Evolutionary conservation across 2,329 filamentous ascomycete species (phyloP).

Genomic region (Phaeosphaeria sp.): DNA sequence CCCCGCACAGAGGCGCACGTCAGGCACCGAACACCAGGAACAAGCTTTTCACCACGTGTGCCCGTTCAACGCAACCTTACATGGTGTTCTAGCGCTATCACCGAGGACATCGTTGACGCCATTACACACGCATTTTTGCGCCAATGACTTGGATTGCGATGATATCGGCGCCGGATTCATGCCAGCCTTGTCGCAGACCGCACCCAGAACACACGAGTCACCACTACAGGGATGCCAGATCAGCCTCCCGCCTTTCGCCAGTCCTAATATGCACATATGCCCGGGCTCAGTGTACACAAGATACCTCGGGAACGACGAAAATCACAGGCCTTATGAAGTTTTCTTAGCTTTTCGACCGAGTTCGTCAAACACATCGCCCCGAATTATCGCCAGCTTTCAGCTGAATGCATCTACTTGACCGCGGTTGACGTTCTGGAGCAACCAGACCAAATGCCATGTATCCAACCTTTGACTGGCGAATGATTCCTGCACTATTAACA

Average conservation of each 20-base stretch:
- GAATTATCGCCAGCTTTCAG: not conserved
- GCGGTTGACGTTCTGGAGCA: not conserved
- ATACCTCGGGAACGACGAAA: not conserved
- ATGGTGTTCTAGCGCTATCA: slow-evolving; percentile 3
- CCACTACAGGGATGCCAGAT: not conserved
- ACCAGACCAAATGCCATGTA: not conserved
- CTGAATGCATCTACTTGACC: not conserved
- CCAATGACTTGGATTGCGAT: not conserved
- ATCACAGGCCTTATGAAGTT: not conserved
- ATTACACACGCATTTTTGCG: not conserved
- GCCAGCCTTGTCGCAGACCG: not conserved
- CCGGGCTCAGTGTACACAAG: not conserved
- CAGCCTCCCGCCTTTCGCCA: not conserved
- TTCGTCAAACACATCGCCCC: not conserved
- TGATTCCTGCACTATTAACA: not conserved
- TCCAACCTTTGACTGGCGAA: not conserved
- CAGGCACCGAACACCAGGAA: slow-evolving; percentile 1
- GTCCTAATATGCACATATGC: not conserved
- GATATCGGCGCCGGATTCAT: not conserved
- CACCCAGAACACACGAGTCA: not conserved
- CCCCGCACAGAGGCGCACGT: not conserved
- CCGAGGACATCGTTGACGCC: slow-evolving; percentile 7
- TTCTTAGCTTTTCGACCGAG: not conserved
- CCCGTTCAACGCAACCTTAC: slow-evolving; percentile 2
- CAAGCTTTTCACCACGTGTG: slow-evolving; percentile 8